Conservation (phyloP, 1,284 basidiomycete species). For the Tilletia horrida region DNA sequence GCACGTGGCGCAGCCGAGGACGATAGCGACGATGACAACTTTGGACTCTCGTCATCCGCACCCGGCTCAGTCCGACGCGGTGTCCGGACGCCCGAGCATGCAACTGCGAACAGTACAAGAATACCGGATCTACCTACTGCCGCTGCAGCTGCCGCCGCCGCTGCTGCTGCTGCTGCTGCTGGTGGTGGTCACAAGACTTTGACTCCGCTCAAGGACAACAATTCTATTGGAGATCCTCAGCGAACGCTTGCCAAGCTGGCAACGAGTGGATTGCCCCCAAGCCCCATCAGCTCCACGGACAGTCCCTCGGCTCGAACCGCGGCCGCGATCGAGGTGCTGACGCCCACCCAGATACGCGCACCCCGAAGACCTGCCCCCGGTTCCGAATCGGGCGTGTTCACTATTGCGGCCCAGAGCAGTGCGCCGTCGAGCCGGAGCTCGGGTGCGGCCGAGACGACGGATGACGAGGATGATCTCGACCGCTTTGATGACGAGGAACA, state of each 20-base stretch:
- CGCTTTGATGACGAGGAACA: slow-evolving; percentile 15
- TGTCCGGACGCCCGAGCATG: slow-evolving; percentile 13
- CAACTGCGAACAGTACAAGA: not conserved
- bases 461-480: slow-evolving; percentile 26
- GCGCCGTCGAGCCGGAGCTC: slow-evolving; percentile 24
- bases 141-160: not conserved
- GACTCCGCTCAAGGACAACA: not conserved
- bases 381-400: slow-evolving; percentile 3
- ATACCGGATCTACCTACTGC: not conserved
- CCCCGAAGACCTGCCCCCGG: not conserved
- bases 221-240: not conserved
- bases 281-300: slow-evolving; percentile 43
- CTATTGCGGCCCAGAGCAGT: slow-evolving; percentile 13
- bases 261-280: slow-evolving; percentile 31
- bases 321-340: not conserved
- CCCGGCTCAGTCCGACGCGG: slow-evolving; percentile 4
- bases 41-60: slow-evolving; percentile 1
- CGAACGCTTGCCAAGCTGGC: slow-evolving; percentile 7
- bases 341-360: not conserved
- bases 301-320: slow-evolving; percentile 29
- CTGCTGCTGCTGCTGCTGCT: not conserved
- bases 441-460: slow-evolving; percentile 39
- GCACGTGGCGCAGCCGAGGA: slow-evolving; percentile 26
- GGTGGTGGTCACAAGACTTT: no score
- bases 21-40: slow-evolving; percentile 15